Evolutionary conservation across 805 yeast species (phyloP).

Genomic region (Candida multigemmis): DNA sequence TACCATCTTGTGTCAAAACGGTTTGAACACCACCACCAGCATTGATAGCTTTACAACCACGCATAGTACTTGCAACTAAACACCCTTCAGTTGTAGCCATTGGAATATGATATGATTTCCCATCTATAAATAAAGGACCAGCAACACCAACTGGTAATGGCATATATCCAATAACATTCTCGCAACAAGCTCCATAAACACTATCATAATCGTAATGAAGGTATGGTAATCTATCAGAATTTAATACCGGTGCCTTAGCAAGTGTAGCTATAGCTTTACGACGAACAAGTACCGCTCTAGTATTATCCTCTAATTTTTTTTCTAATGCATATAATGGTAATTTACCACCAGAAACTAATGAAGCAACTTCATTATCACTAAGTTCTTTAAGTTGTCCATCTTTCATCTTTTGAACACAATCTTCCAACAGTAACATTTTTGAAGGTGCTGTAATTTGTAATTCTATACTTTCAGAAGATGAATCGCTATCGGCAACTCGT

Average conservation of each 20-base stretch:
- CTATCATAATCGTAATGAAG: slow-evolving; percentile 84
- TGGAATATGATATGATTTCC: slow-evolving; percentile 82
- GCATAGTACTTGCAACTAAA: slow-evolving; percentile 95
- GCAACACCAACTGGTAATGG: slow-evolving; percentile 98
- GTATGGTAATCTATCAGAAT: slow-evolving; percentile 67
- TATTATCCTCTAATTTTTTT: slow-evolving; percentile 78
- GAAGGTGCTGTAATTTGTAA: slow-evolving; percentile 13
- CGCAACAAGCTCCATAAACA: slow-evolving; percentile 98
- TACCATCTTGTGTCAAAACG: slow-evolving; percentile 90
- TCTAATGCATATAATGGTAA: slow-evolving; percentile 91
- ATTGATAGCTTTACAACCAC: slow-evolving; percentile 97
- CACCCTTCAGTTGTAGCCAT: slow-evolving; percentile 99
- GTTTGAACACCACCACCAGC: slow-evolving; percentile 95
- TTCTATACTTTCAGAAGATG: slow-evolving; percentile 21
- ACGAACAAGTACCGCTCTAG: slow-evolving; percentile 90
- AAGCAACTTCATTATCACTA: slow-evolving; percentile 63
- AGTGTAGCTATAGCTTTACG: slow-evolving; percentile 83
- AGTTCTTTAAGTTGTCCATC: slow-evolving; percentile 64
- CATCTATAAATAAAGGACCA: slow-evolving; percentile 91
- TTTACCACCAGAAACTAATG: slow-evolving; percentile 64
- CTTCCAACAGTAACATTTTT: slow-evolving; percentile 46
- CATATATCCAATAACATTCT: slow-evolving; percentile 93
- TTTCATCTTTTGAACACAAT: slow-evolving; percentile 52
- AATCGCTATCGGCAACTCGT: slow-evolving; percentile 7
- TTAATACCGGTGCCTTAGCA: slow-evolving; percentile 75